Evolutionary conservation across 257 asterid genomes (phyloP).

Genomic region (Scutellaria galericulata): DNA sequence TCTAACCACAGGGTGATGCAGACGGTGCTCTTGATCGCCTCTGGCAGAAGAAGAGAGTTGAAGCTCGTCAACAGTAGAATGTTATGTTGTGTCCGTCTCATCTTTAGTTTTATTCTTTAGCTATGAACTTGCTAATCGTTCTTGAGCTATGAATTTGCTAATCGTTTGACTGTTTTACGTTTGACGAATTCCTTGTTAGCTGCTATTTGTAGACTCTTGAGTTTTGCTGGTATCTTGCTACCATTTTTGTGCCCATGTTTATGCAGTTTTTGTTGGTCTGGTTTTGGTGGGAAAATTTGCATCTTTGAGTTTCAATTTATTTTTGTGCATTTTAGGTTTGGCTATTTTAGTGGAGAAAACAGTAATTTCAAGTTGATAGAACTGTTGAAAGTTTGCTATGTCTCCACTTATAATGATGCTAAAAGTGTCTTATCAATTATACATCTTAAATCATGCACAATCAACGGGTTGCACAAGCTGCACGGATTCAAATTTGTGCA

Average conservation of each 20-base stretch:
- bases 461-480: no score
- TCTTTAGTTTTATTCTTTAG: not conserved
- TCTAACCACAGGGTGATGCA: constrained; percentile 43
- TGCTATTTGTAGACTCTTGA: no score
- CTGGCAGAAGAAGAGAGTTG: constrained; percentile 51
- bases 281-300: no score
- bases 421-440: not conserved
- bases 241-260: not conserved
- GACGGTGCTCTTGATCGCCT: constrained; percentile 54
- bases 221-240: not conserved
- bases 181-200: not conserved
- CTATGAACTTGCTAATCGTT: constrained; percentile 10
- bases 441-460: not conserved
- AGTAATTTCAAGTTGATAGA: not conserved
- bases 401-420: not conserved
- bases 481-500: no score
- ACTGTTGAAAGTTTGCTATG: constrained; percentile 1
- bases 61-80: constrained; percentile 37
- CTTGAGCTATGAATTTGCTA: not conserved
- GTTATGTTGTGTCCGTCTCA: not conserved
- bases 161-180: not conserved
- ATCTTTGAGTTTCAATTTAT: no score
- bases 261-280: no score
- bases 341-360: not conserved
- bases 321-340: no score